Base-by-base conservation (phyloP, 106 monocot species). In the Narthecium ossifragum region DNA sequence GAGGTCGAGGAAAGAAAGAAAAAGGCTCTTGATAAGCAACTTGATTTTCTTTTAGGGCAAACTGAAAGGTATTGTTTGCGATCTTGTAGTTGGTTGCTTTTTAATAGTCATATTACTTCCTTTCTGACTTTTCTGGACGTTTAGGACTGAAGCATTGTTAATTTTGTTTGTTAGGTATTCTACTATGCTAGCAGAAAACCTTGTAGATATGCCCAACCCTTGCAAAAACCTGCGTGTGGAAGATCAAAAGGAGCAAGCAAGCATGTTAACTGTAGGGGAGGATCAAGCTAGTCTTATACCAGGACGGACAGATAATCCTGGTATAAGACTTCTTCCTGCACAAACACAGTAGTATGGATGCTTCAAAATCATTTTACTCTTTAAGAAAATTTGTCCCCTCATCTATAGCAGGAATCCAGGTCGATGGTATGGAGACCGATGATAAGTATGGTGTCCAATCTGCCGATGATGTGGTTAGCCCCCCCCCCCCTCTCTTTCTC, bases 11-110 rank as follows among this genome's bases (percentile, higher is more conserved):
- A 98, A 70, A 87, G 70, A 75, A 98, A 91, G 84, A 98, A 91
- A 64, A 91, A 83, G 68, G 74, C 87, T 71, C 78, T 98, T 59
- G 98, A 98, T 73, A 98, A 91, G 64, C 98, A 98, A 37, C 91
- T 98, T 76, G 84, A 88, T 69, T 98, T 91, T 78, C 98, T 98
- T 73, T 74, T 98, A 51, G 98, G 87, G 20, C 98, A 98, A 64
- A 98, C 98, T 51, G 98, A 98, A 73, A 98, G 98, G 98, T 91
- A 36, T 4, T 51, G 50, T 10, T 51, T 51, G 8, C 18, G 4
- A 10, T 51, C 21, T 51, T 51, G 0, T 4, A 22, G 18, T 26
- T 23, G 12, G 4, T 20, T 46, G 5, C 24, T 5, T 22, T 51
- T 21, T 51, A 6, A 51, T 51, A 7, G 20, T 10, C 10, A 25